These are phyloP conservation scores for Solidago caesia DNA, from an alignment of 129 eudicot species.

Conservation along the genomic window DNA sequence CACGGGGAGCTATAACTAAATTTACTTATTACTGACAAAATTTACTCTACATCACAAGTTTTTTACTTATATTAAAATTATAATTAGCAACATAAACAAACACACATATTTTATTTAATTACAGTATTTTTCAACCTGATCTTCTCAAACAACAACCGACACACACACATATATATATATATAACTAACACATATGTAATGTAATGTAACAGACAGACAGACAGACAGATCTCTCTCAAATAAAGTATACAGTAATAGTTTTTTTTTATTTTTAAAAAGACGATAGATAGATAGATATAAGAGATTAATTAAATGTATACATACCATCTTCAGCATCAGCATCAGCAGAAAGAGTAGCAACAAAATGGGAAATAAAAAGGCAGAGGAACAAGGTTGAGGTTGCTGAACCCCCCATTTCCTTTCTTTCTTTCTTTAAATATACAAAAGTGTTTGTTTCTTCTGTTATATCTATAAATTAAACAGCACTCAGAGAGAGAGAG, in stretches of 20 bases:
- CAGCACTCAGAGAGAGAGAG: too few relatives aligned
- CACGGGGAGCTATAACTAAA: not conserved
- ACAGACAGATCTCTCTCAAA: not conserved
- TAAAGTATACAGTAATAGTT: too few relatives aligned
- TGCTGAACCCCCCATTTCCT: slow-evolving; percentile 13
- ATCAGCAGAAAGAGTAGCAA: slow-evolving; percentile 12
- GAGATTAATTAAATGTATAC: not conserved
- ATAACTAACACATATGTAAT: not conserved
- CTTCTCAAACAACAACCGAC: not conserved
- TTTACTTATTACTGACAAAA: slow-evolving; percentile 8
- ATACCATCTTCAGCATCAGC: slow-evolving; percentile 25
- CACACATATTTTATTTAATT: too few relatives aligned
- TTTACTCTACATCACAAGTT: not conserved
- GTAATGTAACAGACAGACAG: too few relatives aligned
- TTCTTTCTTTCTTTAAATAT: slow-evolving; percentile 18
- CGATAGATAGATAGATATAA: too few relatives aligned
- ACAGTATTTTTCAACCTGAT: too few relatives aligned
- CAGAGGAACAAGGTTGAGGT: slow-evolving; percentile 16
- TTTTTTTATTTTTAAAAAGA: too few relatives aligned
- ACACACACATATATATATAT: not conserved
- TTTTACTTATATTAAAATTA: too few relatives aligned
- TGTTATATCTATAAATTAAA: too few relatives aligned
- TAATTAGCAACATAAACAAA: too few relatives aligned
- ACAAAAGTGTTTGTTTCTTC: slow-evolving; percentile 1
- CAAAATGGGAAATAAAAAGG: slow-evolving; percentile 10